A percentile compares a stretch with the other conserved stretches of the same genome.
phyloP scores from a whole-genome alignment of 73 alveolate species.

The Paramecium sexaurelia region DNA sequence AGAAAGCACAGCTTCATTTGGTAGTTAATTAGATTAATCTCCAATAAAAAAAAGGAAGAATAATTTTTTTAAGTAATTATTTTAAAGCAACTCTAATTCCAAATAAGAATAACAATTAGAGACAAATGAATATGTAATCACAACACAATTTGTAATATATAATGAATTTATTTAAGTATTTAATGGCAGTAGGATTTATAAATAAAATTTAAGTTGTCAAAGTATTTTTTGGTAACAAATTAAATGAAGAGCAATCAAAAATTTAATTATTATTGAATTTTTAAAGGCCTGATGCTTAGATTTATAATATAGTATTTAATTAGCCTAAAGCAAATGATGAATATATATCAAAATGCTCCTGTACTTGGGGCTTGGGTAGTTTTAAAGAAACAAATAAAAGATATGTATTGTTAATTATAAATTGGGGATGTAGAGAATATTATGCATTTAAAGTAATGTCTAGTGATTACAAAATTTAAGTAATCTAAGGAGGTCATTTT shows the following conservation, averaged over 20 bases:
- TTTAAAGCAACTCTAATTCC: neutral
- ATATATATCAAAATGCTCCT: neutral
- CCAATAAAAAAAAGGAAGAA: neutral
- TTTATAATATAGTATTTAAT: constrained; percentile 9
- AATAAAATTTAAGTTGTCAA: constrained; percentile 3
- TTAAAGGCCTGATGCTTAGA: constrained; percentile 46
- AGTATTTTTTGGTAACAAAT: constrained; percentile 24
- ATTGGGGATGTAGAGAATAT: constrained; percentile 60
- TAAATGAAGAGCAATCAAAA: constrained; percentile 37
- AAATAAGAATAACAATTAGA: neutral
- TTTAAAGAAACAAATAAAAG: constrained; percentile 46
- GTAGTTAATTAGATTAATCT: neutral
- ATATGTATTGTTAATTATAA: constrained; percentile 19
- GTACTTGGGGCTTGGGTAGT: constrained; percentile 54
- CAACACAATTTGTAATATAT: neutral
- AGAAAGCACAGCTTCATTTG: constrained; percentile 15
- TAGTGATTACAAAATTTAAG: constrained; percentile 2
- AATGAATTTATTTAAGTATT: neutral
- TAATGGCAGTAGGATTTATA: constrained; percentile 18
- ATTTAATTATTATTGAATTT: constrained; percentile 15
- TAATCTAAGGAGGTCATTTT: constrained; percentile 46
- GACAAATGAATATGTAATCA: neutral
- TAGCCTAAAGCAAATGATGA: neutral
- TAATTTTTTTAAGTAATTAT: neutral
- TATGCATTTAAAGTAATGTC: constrained; percentile 58